Percentiles rank a stretch among this genome's conserved stretches.
These are phyloP conservation scores for Tuber calosporum DNA, from an alignment of 495 filamentous ascomycete genomes.

Conservation along the genomic window DNA sequence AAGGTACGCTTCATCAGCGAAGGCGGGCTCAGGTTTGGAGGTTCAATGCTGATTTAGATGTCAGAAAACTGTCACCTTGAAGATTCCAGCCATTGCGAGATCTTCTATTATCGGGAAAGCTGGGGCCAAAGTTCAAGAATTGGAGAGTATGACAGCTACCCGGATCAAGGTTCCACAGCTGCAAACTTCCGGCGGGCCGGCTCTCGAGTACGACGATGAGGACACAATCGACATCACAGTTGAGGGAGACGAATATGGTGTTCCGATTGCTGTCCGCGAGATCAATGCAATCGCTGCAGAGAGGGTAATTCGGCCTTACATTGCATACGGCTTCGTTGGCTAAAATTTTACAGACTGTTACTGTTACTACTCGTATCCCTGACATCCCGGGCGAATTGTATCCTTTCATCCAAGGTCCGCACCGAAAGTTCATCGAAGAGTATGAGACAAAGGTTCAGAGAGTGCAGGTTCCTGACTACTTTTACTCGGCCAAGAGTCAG, in stretches of 20 bases:
- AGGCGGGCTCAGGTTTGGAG: slow-evolving; percentile 20
- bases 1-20: slow-evolving; percentile 53
- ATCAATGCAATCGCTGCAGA: slow-evolving; percentile 81
- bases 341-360: slow-evolving; percentile 48
- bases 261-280: slow-evolving; percentile 68
- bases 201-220: slow-evolving; percentile 64
- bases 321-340: background rate
- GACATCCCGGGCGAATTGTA: slow-evolving; percentile 86
- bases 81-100: slow-evolving; percentile 69
- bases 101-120: slow-evolving; percentile 84
- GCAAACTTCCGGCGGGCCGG: slow-evolving; percentile 50
- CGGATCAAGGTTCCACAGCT: slow-evolving; percentile 78
- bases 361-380: slow-evolving; percentile 66
- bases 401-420: slow-evolving; percentile 83
- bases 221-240: slow-evolving; percentile 74
- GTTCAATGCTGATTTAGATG: slow-evolving; percentile 12
- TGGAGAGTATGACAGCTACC: slow-evolving; percentile 77
- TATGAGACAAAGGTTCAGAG: slow-evolving; percentile 52
- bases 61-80: slow-evolving; percentile 23
- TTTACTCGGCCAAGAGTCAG: slow-evolving; percentile 26
- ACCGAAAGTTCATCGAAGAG: slow-evolving; percentile 58
- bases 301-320: slow-evolving; percentile 45
- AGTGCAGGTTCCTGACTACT: slow-evolving; percentile 40
- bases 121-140: slow-evolving; percentile 79
- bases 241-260: slow-evolving; percentile 81